These are phyloP conservation scores for Russula olivacea DNA, from an alignment of 768 basidiomycete genomes.

Conservation along the genomic window DNA sequence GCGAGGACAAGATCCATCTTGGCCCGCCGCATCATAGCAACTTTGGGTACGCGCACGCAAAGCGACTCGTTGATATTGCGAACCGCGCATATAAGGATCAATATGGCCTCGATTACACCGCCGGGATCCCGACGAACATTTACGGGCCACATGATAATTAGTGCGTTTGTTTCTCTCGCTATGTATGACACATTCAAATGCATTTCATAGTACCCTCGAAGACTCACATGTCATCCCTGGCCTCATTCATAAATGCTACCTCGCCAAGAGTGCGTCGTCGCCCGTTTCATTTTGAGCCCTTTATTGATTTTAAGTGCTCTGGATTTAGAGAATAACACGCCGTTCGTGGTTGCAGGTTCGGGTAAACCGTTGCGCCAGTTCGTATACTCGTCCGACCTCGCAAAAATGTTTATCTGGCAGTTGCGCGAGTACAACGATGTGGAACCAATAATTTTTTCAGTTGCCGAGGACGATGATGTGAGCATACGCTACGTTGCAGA, in stretches of 20 bases:
- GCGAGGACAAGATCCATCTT: background rate
- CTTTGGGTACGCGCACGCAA: background rate
- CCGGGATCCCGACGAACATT: background rate
- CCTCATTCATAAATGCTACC: background rate
- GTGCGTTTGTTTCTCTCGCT: background rate
- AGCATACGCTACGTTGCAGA: constrained; percentile 1
- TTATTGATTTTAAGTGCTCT: background rate
- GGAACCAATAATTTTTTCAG: background rate
- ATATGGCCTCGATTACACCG: background rate
- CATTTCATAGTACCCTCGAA: background rate
- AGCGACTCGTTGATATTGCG: background rate
- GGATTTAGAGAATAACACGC: background rate
- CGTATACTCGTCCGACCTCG: background rate
- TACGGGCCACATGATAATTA: constrained; percentile 1
- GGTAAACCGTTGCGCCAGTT: constrained; percentile 1
- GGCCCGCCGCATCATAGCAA: background rate
- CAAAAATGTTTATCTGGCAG: background rate
- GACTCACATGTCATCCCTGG: background rate
- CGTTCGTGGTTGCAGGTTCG: background rate
- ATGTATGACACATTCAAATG: background rate
- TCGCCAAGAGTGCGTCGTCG: background rate
- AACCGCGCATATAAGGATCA: background rate
- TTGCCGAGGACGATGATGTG: background rate
- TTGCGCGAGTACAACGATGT: background rate
- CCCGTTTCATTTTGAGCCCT: too few relatives aligned